Conservation (phyloP, 176 grass and related monocot genomes). For the Dendrocalamus sinicus region DNA sequence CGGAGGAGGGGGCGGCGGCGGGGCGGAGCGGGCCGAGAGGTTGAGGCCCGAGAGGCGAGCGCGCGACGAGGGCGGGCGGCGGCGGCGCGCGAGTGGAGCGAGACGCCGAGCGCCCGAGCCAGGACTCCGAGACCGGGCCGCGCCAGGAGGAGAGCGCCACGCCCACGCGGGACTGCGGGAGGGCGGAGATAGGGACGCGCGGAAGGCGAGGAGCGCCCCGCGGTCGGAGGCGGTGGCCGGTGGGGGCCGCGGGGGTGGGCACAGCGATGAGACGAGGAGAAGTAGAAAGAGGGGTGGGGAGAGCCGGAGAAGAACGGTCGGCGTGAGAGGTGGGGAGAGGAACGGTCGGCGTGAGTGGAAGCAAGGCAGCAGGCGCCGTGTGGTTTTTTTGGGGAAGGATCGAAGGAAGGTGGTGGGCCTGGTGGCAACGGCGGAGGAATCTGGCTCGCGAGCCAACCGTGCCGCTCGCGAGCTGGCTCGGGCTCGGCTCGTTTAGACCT, state of each 20-base stretch:
- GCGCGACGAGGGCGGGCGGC: slow-evolving; percentile 36
- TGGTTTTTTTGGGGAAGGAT: too few relatives aligned
- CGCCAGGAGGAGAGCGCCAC: slow-evolving; percentile 53
- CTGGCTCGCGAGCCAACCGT: too few relatives aligned
- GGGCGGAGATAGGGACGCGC: slow-evolving; percentile 25
- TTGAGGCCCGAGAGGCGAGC: slow-evolving; percentile 47
- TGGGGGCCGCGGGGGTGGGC: not conserved
- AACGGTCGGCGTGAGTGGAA: too few relatives aligned
- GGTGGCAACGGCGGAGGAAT: too few relatives aligned
- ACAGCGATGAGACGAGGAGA: slow-evolving; percentile 22
- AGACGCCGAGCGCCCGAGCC: slow-evolving; percentile 62
- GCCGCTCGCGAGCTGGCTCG: too few relatives aligned
- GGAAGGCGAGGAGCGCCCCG: slow-evolving; percentile 55
- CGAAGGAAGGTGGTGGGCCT: too few relatives aligned
- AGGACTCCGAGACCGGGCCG: slow-evolving; percentile 55
- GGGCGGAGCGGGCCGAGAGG: slow-evolving; percentile 43
- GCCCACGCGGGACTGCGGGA: too few relatives aligned
- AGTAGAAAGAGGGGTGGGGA: too few relatives aligned
- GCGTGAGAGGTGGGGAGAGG: too few relatives aligned
- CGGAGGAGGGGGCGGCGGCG: slow-evolving; percentile 57
- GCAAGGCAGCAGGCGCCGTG: too few relatives aligned
- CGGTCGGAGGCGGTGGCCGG: slow-evolving; percentile 49
- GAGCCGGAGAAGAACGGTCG: accelerated
- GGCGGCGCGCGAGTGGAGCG: slow-evolving; percentile 43
- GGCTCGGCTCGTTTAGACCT: too few relatives aligned